phyloP scores from a whole-genome alignment of 352 stramenopile species.

The Pythium dissotocum region DNA sequence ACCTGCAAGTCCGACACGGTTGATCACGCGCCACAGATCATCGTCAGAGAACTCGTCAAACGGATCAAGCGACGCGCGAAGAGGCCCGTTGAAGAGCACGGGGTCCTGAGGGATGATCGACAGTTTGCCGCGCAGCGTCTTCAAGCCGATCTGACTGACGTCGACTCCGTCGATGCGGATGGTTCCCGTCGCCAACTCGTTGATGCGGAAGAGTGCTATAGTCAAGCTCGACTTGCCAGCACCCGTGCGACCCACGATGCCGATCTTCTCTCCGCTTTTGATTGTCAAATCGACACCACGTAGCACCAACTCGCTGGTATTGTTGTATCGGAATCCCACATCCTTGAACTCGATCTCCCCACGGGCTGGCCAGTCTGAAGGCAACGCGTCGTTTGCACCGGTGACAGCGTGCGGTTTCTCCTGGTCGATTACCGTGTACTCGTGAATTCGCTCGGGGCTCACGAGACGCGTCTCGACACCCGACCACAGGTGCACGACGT shows the following conservation, averaged over 20 bases:
- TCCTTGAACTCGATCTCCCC: constrained; percentile 75
- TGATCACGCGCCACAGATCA: constrained; percentile 68
- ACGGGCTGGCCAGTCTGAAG: constrained; percentile 48
- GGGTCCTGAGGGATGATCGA: constrained; percentile 75
- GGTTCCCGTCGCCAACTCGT: constrained; percentile 79
- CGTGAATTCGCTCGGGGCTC: constrained; percentile 49
- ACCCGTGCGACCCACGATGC: constrained; percentile 88
- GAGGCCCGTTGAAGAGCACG: constrained; percentile 87
- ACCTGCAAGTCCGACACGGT: constrained; percentile 57
- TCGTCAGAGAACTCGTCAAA: constrained; percentile 69
- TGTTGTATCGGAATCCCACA: constrained; percentile 79
- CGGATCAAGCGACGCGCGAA: constrained; percentile 86
- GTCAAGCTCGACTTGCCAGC: constrained; percentile 87
- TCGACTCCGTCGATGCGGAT: constrained; percentile 47
- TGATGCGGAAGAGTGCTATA: constrained; percentile 92
- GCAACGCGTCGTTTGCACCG: not conserved
- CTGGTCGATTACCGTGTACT: constrained; percentile 39
- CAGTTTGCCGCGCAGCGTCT: constrained; percentile 23
- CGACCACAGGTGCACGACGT: constrained; percentile 53
- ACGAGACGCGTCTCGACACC: constrained; percentile 52
- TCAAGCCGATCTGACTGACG: constrained; percentile 29
- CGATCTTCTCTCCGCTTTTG: constrained; percentile 49
- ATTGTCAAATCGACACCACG: constrained; percentile 51
- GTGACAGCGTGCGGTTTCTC: constrained; percentile 13
- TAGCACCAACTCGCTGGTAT: constrained; percentile 48